Base-by-base conservation (phyloP, 257 asterid genomes). In the Przewalskia tangutica region DNA sequence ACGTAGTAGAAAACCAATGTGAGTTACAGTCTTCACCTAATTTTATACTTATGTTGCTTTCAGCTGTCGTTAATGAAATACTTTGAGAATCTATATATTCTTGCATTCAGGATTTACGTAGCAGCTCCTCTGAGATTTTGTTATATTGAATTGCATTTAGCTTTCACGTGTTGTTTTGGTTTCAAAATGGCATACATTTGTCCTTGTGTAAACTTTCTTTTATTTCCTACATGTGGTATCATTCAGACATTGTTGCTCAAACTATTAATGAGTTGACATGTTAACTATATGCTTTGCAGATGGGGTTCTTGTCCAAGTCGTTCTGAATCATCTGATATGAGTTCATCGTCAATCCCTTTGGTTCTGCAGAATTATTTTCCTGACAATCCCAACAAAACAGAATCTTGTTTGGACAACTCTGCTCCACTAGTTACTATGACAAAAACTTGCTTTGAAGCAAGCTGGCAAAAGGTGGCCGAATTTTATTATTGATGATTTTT, bases 1-100 rank as follows among this genome's bases (percentile, higher is more conserved):
- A 90, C 55, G 95, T 95, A 11, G 97, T 95, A 27, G 98, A 95
- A 88, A 93, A 83, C 87, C 98, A 95, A 81, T 93, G 98, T 95
- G 63, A 90, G 97, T 84, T 44, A 20, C 80, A 13, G 13, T 73
- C 78, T 8, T 42, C 79, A 79, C 4, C 62, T 73, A 0, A 73
- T 48, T 16, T 48, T 23, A 48, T 48, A 34, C 44, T 73, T 73
- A 12, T 12, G 60, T 73, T 73, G 12, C 79, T 17, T 67, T 38
- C 77, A 0, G 60, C 79, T 6, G n/a, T 8, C 77, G 34, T 67
- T 10, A 13, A 66, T 46, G 40, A 20, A 42, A 7, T 12, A 48
- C 79, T 23, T 46, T 23, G 18, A 48, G 60, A 48, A 48, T 14
- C 13, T 73, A 8, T 0, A 50, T 18, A 23, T 7, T 23, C n/a